A percentile compares a stretch with the other conserved stretches of the same genome.
These are phyloP conservation scores for Pseudocercospora fijiensis DNA, from an alignment of 2,329 filamentous ascomycete species.

Conservation along the genomic window DNA sequence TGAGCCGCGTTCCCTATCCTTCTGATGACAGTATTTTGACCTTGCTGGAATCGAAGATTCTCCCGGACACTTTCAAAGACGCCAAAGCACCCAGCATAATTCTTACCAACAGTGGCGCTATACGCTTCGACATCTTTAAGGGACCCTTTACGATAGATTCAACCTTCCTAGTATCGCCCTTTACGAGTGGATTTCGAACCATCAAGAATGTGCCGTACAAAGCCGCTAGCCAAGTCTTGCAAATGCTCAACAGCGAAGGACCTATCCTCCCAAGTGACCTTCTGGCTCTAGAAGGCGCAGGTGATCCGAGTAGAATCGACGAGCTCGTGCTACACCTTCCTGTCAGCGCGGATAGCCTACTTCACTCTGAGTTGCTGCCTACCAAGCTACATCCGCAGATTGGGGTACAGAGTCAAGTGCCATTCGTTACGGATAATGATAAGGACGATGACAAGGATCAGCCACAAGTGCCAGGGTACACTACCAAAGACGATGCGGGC, in stretches of 20 bases:
- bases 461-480: conserved; percentile 70
- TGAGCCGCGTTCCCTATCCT: conserved; percentile 74
- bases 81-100: conserved; percentile 62
- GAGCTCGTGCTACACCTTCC: conserved; percentile 23
- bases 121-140: conserved; percentile 94
- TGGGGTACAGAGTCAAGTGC: conserved; percentile 9
- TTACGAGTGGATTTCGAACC: conserved; percentile 73
- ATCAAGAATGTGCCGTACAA: conserved; percentile 78
- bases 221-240: conserved; percentile 67
- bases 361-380: conserved; percentile 11
- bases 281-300: conserved; percentile 20
- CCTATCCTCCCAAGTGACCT: conserved; percentile 46
- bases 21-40: conserved; percentile 73
- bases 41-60: conserved; percentile 72
- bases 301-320: conserved; percentile 11
- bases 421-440: conserved; percentile 16
- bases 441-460: conserved; percentile 21
- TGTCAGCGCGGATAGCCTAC: conserved; percentile 20
- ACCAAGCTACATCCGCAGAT: conserved; percentile 6
- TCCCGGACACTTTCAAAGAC: conserved; percentile 56
- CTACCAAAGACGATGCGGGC: conserved; percentile 80
- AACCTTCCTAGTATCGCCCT: conserved; percentile 83
- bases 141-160: conserved; percentile 86
- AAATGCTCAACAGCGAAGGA: conserved; percentile 58
- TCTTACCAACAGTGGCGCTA: conserved; percentile 83